Evolutionary conservation across 768 basidiomycete species (phyloP).

Genomic region (Crucibulum laeve): DNA sequence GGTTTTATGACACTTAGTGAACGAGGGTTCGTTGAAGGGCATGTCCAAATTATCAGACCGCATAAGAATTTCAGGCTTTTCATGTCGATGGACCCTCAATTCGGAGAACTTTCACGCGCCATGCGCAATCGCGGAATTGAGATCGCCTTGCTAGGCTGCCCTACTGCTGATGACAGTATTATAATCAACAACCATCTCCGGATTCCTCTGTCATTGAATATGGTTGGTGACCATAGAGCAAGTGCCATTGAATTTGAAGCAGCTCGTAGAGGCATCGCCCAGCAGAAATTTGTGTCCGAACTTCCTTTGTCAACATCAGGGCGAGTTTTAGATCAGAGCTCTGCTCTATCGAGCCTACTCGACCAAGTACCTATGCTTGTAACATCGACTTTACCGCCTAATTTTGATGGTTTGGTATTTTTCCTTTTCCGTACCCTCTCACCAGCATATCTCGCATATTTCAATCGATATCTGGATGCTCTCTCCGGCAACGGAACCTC

Average conservation of each 20-base stretch:
- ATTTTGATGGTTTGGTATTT: conserved; percentile 17
- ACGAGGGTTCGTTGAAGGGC: conserved; percentile 76
- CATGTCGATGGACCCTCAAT: conserved; percentile 88
- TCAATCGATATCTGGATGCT: conserved; percentile 22
- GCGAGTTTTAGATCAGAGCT: conserved; percentile 43
- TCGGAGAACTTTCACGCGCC: conserved; percentile 92
- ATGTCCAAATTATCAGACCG: conserved; percentile 69
- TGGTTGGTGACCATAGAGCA: neutral
- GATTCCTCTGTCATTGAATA: conserved; percentile 29
- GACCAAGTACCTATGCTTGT: conserved; percentile 32
- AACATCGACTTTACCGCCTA: conserved; percentile 9
- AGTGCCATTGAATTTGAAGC: conserved; percentile 25
- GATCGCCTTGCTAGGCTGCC: conserved; percentile 45
- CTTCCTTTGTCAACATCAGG: conserved; percentile 27
- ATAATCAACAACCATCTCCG: conserved; percentile 45
- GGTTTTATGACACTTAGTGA: conserved; percentile 86
- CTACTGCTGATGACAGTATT: conserved; percentile 38
- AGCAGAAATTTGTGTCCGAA: neutral
- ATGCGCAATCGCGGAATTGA: conserved; percentile 98
- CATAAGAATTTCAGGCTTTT: conserved; percentile 90
- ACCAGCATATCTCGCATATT: conserved; percentile 22
- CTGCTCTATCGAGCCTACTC: conserved; percentile 35
- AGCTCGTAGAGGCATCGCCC: conserved; percentile 28
- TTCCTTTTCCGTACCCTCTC: conserved; percentile 32
- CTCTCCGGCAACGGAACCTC: too few relatives aligned